Conservation (phyloP, 768 basidiomycete genomes). For the Lactarius evosmus region DNA sequence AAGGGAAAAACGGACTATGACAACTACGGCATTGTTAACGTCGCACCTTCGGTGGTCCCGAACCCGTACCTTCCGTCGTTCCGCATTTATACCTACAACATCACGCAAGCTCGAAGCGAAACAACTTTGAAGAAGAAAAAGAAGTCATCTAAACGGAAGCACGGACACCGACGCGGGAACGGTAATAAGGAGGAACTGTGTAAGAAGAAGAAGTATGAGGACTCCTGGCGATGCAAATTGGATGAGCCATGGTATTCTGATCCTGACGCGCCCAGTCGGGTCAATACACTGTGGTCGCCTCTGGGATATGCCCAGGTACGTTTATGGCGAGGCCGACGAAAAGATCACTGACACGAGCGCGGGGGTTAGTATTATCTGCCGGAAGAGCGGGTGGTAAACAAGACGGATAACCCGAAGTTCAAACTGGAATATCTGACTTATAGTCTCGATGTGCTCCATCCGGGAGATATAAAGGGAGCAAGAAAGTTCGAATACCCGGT, state of each 20-base stretch:
- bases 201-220: constrained; percentile 47
- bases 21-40: constrained; percentile 74
- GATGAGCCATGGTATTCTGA: constrained; percentile 59
- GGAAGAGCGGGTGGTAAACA: constrained; percentile 43
- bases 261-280: constrained; percentile 64
- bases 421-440: constrained; percentile 80
- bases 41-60: constrained; percentile 81
- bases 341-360: not conserved
- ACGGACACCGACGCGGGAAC: constrained; percentile 43
- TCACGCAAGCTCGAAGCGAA: constrained; percentile 39
- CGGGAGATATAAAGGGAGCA: constrained; percentile 31
- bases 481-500: constrained; percentile 46
- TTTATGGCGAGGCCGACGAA: constrained; percentile 23
- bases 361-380: constrained; percentile 61
- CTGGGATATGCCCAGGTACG: constrained; percentile 84
- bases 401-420: constrained; percentile 54
- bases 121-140: constrained; percentile 12
- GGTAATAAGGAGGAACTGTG: constrained; percentile 38
- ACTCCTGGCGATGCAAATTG: constrained; percentile 64
- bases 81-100: constrained; percentile 80
- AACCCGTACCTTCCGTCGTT: constrained; percentile 81
- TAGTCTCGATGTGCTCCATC: constrained; percentile 42
- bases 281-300: constrained; percentile 66
- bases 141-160: constrained; percentile 40
- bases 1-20: constrained; percentile 50